Evolutionary conservation across 2,329 filamentous ascomycete genomes (phyloP), one percentile per base, ranked within the genome.

Genomic region (Aspergillus ochraceus): DNA sequence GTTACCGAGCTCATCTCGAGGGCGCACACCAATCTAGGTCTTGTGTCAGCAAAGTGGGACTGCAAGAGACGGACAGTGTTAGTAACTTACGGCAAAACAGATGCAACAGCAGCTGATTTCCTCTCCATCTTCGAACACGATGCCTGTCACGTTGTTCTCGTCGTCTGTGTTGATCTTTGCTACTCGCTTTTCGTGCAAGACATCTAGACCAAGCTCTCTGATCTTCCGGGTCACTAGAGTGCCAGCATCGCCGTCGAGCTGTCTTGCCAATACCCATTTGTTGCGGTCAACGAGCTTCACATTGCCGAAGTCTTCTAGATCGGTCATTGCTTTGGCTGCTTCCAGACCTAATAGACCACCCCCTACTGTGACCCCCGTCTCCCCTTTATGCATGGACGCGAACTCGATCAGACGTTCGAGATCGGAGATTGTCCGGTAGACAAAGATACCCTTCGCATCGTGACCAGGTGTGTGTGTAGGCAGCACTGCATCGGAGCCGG

Each of bases 321-420:
- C 92, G 80, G 93, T 88, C 90, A 97, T 92, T 2, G 92, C 92
- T 69, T 96, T 95, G 36, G 91, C 92, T 2, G 92, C 92, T 77
- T 97, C 92, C 0, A 97, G 84, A 0, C 92, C 92, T 0, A 97
- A 82, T 24, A 97, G 76, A 0, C 92, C 92, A 55, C 92, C 92
- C 24, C 92, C 92, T 3, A 97, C 90, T 0, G 95, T 91, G 4
- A 87, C 84, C 0, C 90, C 92, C 2, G 84, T 84, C 2, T 87
- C 86, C 4, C 86, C 90, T 66, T 87, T 89, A 56, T 86, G 85
- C 11, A 81, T 79, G 1, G 85, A 82, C 0, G 91, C 86, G 70
- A 90, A 96, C 1, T 82, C 79, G 58, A 97, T 96, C 4, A 97
- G 83, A 49, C 83, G 85, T 70, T 92, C 83, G 39, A 97, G 77